Percentiles rank a stretch among this genome's conserved stretches.
Evolutionary conservation across 345 rosid species (phyloP).

Genomic region (Cochlearia excelsa): DNA sequence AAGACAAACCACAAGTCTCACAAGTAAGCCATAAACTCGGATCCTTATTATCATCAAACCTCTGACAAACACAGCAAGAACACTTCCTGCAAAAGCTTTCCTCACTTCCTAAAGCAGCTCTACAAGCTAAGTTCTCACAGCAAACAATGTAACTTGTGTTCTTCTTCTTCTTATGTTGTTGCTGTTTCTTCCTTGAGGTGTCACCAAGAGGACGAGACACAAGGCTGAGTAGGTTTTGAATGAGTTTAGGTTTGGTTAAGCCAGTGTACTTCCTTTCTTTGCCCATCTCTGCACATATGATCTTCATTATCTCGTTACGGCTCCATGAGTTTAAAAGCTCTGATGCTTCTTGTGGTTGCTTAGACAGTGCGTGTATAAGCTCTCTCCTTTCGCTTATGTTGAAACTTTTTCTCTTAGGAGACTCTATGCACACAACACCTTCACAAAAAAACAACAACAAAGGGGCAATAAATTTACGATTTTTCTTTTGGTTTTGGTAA

Average conservation of each 20-base stretch:
- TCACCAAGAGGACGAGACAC: conserved; percentile 53
- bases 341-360: conserved; percentile 58
- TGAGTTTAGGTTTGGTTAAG: conserved; percentile 81
- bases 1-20: conserved; percentile 77
- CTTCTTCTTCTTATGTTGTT: conserved; percentile 64
- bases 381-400: conserved; percentile 82
- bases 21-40: conserved; percentile 92
- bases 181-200: conserved; percentile 34
- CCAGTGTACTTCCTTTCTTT: conserved; percentile 98
- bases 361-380: conserved; percentile 71
- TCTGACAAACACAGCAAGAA: conserved; percentile 81
- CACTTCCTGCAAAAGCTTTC: conserved; percentile 81
- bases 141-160: conserved; percentile 47
- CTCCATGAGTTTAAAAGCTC: conserved; percentile 87
- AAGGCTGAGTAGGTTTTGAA: conserved; percentile 74
- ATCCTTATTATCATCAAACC: conserved; percentile 90
- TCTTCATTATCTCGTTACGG: conserved; percentile 86
- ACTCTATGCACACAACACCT: conserved; percentile 17
- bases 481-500: not conserved
- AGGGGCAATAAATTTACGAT: not conserved
- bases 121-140: conserved; percentile 89
- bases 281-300: conserved; percentile 93
- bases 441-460: not conserved
- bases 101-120: conserved; percentile 56
- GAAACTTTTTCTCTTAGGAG: conserved; percentile 25